Evolutionary conservation across 2,329 filamentous ascomycete genomes (phyloP).

Genomic region (Trichoderma pleuroti): DNA sequence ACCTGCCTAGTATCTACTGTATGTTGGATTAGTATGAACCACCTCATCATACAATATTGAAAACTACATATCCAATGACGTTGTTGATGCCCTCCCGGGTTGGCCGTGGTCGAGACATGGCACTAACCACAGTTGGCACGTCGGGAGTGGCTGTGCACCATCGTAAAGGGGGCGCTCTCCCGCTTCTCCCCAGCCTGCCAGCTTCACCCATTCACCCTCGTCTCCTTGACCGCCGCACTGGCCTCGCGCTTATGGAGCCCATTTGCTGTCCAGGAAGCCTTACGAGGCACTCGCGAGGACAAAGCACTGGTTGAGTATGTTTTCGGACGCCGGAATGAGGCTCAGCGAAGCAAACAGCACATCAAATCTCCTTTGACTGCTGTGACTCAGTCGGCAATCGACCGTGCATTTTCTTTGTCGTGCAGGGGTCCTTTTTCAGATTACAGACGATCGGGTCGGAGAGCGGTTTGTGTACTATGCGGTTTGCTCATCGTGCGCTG

Average conservation of each 20-base stretch:
- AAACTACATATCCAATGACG: background rate
- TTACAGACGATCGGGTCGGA: background rate
- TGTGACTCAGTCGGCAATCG: constrained; percentile 14
- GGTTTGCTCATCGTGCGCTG: background rate
- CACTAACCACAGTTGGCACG: constrained; percentile 7
- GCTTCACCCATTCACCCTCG: background rate
- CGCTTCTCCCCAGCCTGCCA: background rate
- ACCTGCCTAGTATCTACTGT: no score
- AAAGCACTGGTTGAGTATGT: background rate
- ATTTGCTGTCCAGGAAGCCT: constrained; percentile 6
- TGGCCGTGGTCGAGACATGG: background rate
- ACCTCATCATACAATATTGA: no score
- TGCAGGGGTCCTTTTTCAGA: background rate
- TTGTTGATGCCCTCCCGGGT: background rate
- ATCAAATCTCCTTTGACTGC: background rate
- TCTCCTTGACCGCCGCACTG: background rate
- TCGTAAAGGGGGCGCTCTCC: background rate
- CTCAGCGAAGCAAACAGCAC: background rate
- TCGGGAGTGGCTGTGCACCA: background rate
- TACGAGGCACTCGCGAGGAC: background rate
- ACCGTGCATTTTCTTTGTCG: background rate
- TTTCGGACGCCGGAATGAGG: background rate
- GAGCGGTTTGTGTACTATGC: background rate
- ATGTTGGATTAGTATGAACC: no score
- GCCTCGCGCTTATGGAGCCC: background rate